Conservation (phyloP, 2,329 filamentous ascomycete genomes). For the Paraconiothyrium sp. region DNA sequence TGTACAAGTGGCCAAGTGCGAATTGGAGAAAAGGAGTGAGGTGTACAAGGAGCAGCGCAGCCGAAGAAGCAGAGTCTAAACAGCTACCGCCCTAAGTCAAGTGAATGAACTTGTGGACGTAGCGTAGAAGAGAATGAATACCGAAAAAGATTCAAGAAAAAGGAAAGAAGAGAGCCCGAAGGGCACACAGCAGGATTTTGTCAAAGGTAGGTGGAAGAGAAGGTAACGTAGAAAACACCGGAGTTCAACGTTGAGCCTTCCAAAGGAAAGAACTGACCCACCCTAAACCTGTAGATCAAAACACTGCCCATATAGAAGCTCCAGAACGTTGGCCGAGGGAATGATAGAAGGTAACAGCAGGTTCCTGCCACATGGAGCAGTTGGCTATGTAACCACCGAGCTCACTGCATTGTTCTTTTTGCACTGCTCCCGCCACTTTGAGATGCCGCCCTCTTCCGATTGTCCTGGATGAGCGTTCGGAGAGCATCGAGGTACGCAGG, state of each 20-base stretch:
- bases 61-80: conserved; percentile 5
- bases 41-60: neutral
- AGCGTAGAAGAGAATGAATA: neutral
- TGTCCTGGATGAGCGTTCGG: conserved; percentile 39
- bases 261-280: neutral
- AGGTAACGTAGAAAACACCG: neutral
- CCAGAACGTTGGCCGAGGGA: conserved; percentile 4
- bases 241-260: neutral
- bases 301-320: neutral
- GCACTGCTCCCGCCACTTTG: conserved; percentile 39
- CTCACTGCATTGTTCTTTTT: conserved; percentile 41
- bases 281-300: neutral
- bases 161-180: neutral
- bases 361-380: neutral
- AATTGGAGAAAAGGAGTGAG: conserved; percentile 5
- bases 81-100: neutral
- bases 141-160: neutral
- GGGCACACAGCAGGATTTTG: neutral
- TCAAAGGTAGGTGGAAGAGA: neutral
- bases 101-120: neutral
- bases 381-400: conserved; percentile 5
- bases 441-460: conserved; percentile 44
- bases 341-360: neutral
- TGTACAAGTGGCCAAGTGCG: neutral
- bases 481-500: conserved; percentile 37